phyloP scores from a whole-genome alignment of 352 stramenopile species.

The Phytopythium boreale region DNA sequence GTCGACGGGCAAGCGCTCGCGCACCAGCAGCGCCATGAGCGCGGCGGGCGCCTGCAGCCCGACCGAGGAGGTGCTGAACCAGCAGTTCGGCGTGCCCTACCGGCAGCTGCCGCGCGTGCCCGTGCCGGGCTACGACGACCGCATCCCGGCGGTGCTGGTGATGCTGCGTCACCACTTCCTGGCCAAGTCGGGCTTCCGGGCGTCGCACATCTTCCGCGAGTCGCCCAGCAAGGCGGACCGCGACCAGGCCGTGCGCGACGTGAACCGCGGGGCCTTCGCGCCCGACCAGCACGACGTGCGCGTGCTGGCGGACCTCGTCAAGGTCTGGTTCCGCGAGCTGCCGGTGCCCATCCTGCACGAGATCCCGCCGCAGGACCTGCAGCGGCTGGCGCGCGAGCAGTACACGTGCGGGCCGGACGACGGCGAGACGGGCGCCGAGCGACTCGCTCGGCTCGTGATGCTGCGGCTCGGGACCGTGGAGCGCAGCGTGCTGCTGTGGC shows the following conservation, averaged over 20 bases:
- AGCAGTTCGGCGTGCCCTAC: conserved; percentile 83
- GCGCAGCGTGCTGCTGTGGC: conserved; percentile 68
- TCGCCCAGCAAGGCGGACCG: conserved; percentile 86
- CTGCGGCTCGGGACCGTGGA: conserved; percentile 55
- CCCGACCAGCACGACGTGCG: conserved; percentile 69
- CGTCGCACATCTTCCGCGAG: conserved; percentile 87
- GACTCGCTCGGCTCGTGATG: conserved; percentile 37
- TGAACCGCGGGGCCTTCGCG: conserved; percentile 77
- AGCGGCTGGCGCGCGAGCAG: conserved; percentile 35
- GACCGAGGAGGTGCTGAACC: conserved; percentile 59
- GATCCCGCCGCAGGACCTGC: conserved; percentile 68
- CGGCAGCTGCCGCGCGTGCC: conserved; percentile 63
- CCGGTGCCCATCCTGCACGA: conserved; percentile 80
- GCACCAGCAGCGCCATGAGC: conserved; percentile 30
- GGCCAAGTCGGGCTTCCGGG: conserved; percentile 51
- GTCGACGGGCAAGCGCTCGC: conserved; percentile 24
- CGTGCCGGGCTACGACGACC: conserved; percentile 66
- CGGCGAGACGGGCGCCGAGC: conserved; percentile 9
- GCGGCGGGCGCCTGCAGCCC: conserved; percentile 18
- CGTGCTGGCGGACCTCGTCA: conserved; percentile 87
- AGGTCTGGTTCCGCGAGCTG: conserved; percentile 88
- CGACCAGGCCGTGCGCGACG: conserved; percentile 75
- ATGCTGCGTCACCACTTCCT: conserved; percentile 86
- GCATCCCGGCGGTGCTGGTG: conserved; percentile 80
- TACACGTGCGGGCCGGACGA: background rate